Base-by-base conservation (phyloP, 768 basidiomycete genomes). In the Lactarius psammicola region DNA sequence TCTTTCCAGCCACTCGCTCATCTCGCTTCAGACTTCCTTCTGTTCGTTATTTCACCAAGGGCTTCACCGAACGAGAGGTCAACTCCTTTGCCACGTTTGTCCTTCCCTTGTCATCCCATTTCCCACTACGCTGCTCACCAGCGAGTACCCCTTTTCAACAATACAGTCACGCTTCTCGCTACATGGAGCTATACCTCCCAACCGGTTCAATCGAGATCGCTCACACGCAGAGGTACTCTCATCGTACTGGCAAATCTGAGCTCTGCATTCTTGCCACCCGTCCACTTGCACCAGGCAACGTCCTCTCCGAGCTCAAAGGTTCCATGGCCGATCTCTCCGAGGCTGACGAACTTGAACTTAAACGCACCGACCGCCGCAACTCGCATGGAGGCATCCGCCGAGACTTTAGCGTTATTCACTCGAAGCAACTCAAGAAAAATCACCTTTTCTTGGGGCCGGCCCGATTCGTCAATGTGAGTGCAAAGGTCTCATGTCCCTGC, bases 21-120 rank as follows among this genome's bases (percentile, higher is more conserved):
- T 49, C 18, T 15, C 17, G 40, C 28, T 40, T 74, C 74, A 94
- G 92, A 65, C 83, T 94, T 61, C 78, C 83, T 65, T 78, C 90
- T 70, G 85, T 94, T 74, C 87, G 87, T 69, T 90, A 88, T 74
- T 92, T 90, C 76, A 82, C 90, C 75, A 85, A 85, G 74, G 77
- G 78, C 70, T 90, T 89, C 76, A 85, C 82, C 71, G 88, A 90
- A 80, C 87, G 90, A 72, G 91, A 94, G 80, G 86, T 92, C 75
- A 93, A 94, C 79, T 91, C 92, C 61, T 94, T 94, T 75, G 87
- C 92, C 78, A 94, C 92, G 92, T 94, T 84, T 78, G 92, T 87
- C 70, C 57, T 69, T 42, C 30, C 60, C 69, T 71, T 71, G 69
- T 69, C 67, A 65, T 74, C 69, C 72, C 69, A 68, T 63, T 28